phyloP scores from a whole-genome alignment of 495 filamentous ascomycete genomes.

The Evernia prunastri region DNA sequence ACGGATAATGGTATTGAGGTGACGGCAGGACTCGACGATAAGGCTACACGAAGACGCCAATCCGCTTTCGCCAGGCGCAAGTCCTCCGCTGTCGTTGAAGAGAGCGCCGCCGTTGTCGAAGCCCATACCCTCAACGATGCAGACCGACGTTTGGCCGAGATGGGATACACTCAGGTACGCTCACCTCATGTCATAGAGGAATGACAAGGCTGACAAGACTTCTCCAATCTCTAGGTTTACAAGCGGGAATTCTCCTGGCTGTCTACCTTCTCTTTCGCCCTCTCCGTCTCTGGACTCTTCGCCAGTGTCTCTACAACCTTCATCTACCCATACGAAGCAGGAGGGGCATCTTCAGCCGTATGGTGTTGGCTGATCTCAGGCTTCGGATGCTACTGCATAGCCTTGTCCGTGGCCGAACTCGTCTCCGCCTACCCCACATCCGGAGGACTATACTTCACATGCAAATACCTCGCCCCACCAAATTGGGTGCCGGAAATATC shows the following conservation, averaged over 20 bases:
- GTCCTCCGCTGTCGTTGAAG: constrained; percentile 22
- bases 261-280: constrained; percentile 57
- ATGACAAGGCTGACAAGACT: background rate
- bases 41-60: constrained; percentile 9
- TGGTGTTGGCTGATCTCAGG: constrained; percentile 64
- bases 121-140: constrained; percentile 21
- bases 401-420: constrained; percentile 50
- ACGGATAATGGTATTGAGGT: background rate
- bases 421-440: constrained; percentile 53
- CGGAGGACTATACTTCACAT: constrained; percentile 49
- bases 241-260: constrained; percentile 58
- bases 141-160: constrained; percentile 28
- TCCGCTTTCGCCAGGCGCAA: constrained; percentile 19
- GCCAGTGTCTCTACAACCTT: constrained; percentile 56
- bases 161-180: constrained; percentile 31
- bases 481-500: constrained; percentile 36
- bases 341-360: constrained; percentile 52
- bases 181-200: background rate
- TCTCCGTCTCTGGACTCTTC: constrained; percentile 56
- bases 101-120: constrained; percentile 20
- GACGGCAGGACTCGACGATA: background rate
- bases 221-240: constrained; percentile 42
- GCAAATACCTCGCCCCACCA: constrained; percentile 38
- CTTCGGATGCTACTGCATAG: constrained; percentile 56
- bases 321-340: constrained; percentile 53